Percentiles rank a stretch among this genome's conserved stretches.
Conservation (phyloP, 768 basidiomycete genomes). For the Termitomyces sp. region DNA sequence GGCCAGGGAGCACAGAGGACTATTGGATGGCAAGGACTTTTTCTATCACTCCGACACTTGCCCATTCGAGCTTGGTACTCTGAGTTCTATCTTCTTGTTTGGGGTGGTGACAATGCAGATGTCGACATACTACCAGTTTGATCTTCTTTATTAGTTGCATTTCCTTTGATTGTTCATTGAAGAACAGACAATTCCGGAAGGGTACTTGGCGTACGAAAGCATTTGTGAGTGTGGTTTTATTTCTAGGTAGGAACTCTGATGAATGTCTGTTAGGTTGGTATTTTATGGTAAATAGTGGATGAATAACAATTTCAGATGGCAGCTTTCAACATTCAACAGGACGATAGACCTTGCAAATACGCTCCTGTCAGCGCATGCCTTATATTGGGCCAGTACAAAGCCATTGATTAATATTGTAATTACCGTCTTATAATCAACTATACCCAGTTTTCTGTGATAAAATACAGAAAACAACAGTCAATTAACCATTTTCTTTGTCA, state of each 20-base stretch:
- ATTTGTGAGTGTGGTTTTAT: conserved; percentile 2
- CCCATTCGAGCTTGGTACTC: not conserved
- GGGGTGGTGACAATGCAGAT: conserved; percentile 1
- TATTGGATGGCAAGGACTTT: conserved; percentile 13
- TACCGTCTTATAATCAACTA: not conserved
- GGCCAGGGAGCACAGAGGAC: not conserved
- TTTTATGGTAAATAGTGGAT: conserved; percentile 3
- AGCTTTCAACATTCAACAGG: not conserved
- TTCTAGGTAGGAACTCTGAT: not conserved
- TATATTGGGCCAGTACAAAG: not conserved
- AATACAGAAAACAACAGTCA: conserved; percentile 5
- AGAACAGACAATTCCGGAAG: conserved; percentile 4
- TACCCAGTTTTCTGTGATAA: conserved; percentile 4
- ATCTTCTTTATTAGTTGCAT: not conserved
- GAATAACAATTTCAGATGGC: not conserved
- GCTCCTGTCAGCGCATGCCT: not conserved
- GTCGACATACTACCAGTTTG: conserved; percentile 4
- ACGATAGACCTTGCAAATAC: conserved; percentile 3
- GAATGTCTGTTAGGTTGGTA: conserved; percentile 2
- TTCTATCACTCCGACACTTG: not conserved
- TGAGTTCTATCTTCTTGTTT: conserved; percentile 2
- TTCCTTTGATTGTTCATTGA: not conserved
- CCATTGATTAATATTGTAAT: too few species aligned
- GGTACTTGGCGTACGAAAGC: conserved; percentile 4
- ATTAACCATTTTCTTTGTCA: not conserved